Conservation (phyloP, 495 filamentous ascomycete species). For the Daldinia vernicosa region DNA sequence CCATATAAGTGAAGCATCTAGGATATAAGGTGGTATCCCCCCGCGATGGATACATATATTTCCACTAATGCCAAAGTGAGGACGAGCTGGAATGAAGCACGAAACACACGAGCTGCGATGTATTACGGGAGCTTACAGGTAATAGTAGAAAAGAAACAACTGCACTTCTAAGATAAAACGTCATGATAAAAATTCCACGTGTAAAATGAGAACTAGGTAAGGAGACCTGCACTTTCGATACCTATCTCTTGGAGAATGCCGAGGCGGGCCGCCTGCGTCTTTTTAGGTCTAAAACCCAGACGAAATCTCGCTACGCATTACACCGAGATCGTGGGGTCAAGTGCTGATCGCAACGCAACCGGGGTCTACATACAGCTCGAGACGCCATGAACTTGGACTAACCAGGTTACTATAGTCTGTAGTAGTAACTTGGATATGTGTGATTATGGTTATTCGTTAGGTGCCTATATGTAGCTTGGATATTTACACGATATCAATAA, state of each 20-base stretch:
- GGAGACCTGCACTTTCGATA: background rate
- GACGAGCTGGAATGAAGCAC: conserved; percentile 6
- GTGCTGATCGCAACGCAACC: conserved; percentile 12
- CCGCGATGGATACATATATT: conserved; percentile 30
- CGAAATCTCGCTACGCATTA: conserved; percentile 34
- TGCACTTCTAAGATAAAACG: background rate
- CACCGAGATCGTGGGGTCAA: conserved; percentile 42
- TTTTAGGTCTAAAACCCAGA: conserved; percentile 13
- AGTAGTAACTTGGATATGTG: background rate
- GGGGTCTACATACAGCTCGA: conserved; percentile 16
- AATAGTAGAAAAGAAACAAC: background rate
- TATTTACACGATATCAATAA: background rate
- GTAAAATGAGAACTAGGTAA: background rate
- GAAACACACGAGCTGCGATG: background rate
- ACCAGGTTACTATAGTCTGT: too few relatives aligned
- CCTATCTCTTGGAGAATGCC: conserved; percentile 17
- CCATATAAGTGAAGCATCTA: conserved; percentile 26
- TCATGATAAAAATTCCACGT: background rate
- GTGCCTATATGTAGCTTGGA: background rate
- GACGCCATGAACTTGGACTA: background rate
- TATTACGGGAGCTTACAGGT: background rate
- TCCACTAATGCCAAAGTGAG: conserved; percentile 28
- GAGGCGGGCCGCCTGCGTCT: conserved; percentile 30
- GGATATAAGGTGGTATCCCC: conserved; percentile 20
- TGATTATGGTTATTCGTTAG: background rate